Conservation (phyloP, 441 rosid species). For the Gossypium davidsonii region DNA sequence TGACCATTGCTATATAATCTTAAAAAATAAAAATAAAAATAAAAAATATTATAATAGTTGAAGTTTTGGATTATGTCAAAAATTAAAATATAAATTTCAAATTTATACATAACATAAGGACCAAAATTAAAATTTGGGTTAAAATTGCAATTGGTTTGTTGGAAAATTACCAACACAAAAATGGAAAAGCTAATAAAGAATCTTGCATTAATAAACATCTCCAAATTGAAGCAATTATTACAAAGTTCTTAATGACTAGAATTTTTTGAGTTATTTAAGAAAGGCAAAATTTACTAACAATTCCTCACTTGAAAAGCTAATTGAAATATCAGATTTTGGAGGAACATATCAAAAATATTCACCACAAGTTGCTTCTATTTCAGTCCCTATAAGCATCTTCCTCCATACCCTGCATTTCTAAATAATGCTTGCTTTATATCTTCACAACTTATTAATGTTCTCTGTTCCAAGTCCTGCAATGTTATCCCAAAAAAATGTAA, state of each 20-base stretch:
- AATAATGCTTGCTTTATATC: conserved; percentile 84
- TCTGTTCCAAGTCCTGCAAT: conserved; percentile 43
- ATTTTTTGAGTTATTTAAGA: conserved; percentile 14
- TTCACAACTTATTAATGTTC: conserved; percentile 44
- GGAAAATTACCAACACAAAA: neutral
- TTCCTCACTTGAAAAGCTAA: conserved; percentile 13
- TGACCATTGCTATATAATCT: too few species aligned
- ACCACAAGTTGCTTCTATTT: conserved; percentile 7
- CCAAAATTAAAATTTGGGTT: too few species aligned
- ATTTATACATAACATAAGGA: too few species aligned
- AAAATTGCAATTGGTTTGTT: too few species aligned
- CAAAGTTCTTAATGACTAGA: conserved; percentile 18
- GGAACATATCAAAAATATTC: neutral
- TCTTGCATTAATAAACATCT: conserved; percentile 16
- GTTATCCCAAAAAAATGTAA: neutral
- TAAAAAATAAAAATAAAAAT: too few species aligned
- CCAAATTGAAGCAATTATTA: conserved; percentile 14
- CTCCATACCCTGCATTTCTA: conserved; percentile 91
- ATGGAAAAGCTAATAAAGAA: neutral
- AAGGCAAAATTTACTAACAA: conserved; percentile 14
- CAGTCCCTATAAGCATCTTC: conserved; percentile 54
- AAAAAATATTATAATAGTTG: too few species aligned
- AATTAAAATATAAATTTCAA: too few species aligned
- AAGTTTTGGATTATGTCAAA: too few species aligned
- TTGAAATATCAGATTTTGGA: conserved; percentile 14